Evolutionary conservation across 2,329 filamentous ascomycete genomes (phyloP).

Genomic region (Davidsoniella eucalypti): DNA sequence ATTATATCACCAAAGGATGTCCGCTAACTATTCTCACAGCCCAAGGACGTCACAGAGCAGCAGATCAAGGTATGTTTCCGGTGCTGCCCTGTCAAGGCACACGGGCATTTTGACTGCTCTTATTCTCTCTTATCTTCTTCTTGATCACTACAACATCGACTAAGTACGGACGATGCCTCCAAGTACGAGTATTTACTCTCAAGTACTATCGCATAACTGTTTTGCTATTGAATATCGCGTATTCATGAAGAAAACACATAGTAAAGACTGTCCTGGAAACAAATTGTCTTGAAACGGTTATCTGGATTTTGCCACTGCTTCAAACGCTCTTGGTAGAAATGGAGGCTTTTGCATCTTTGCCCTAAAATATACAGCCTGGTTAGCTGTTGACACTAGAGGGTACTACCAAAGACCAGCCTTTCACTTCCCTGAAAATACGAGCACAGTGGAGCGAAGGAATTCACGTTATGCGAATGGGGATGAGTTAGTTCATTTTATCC

Average conservation of each 20-base stretch:
- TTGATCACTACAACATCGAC: conserved; percentile 8
- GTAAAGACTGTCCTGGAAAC: no score
- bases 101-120: conserved; percentile 14
- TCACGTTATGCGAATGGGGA: neutral
- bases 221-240: no score
- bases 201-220: no score
- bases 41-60: conserved; percentile 86
- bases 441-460: neutral
- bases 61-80: conserved; percentile 99
- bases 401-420: no score
- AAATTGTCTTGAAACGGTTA: no score
- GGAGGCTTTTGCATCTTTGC: no score
- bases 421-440: neutral
- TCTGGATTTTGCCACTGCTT: no score
- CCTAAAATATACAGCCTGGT: no score
- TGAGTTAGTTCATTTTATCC: neutral
- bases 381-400: no score
- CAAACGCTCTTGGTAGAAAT: no score
- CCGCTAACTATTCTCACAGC: conserved; percentile 44
- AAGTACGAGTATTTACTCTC: neutral
- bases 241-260: no score
- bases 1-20: neutral
- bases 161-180: conserved; percentile 12
- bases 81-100: conserved; percentile 31
- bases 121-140: conserved; percentile 5